Evolutionary conservation across 176 grass and related monocot species (phyloP), one percentile per base, ranked within the genome.

Genomic region (Cymbopogon citratus): DNA sequence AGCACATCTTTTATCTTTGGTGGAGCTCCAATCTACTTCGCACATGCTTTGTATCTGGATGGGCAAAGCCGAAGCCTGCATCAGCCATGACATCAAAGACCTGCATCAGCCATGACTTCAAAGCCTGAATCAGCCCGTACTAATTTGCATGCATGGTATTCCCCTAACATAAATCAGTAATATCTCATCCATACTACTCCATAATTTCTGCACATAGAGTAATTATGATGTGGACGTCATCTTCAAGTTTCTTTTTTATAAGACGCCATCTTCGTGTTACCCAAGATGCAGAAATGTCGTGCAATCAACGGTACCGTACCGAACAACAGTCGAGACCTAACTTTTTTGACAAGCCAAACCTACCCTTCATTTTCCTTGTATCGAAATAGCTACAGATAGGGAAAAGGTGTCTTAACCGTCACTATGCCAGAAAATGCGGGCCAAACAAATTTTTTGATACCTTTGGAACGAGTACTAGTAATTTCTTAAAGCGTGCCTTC

Each of bases 51-150:
- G 24, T 34, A 57, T 59, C 31, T 79, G 25, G 69, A 86, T 41
- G 25, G 25, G 29, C 29, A 52, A 48, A 26, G 26, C 9, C n/a
- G 9, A 24, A 24, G 56, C n/a, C 25, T 57, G 61, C 46, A 70
- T 76, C 78, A 81, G 44, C 45, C 45, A 48, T 46, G 44, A 46
- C 44, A 46, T 48, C 45, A 62, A 12, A 26, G 59, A 12, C 25
- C 19, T 57, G 61, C 46, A 70, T 76, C 78, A 82, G 15, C 28
- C 14, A 36, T 69, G 79, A 87, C 49, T 51, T 76, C 63, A 63
- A 11, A 45, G 0, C 44, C 44, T 46, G 44, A 46, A 46, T 46
- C 44, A 43, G 11, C 7, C 8, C 16, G 16, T 71, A 18, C 12
- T 16, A 24, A 72, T 15, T 46, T 73, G 13, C 43, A 18, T 26